A percentile compares a stretch with the other conserved stretches of the same genome.
Conservation (phyloP, 2,329 filamentous ascomycete genomes). For the Penicillium paneum region DNA sequence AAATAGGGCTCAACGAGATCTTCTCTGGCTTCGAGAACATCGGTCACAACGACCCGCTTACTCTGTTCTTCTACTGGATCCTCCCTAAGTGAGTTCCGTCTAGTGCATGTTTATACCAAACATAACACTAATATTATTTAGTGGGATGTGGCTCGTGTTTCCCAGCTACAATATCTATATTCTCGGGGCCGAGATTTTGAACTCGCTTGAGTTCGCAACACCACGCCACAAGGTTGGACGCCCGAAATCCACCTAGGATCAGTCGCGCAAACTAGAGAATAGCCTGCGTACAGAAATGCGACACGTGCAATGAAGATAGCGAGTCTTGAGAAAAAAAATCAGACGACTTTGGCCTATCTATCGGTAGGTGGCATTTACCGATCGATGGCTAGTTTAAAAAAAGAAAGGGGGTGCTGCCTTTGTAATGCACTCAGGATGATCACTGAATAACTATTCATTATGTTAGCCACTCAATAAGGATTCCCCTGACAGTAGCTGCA, state of each 20-base stretch:
- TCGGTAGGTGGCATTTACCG: not conserved
- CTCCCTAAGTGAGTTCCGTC: conserved; percentile 60
- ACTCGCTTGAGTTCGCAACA: conserved; percentile 49
- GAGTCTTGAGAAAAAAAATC: not conserved
- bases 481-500: not conserved
- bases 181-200: conserved; percentile 60
- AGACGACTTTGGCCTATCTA: not conserved
- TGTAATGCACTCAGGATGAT: not conserved
- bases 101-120: not conserved
- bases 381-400: not conserved
- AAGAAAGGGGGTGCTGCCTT: too few relatives aligned
- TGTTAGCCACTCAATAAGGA: not conserved
- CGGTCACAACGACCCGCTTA: conserved; percentile 57
- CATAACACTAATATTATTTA: conserved; percentile 31
- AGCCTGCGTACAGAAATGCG: not conserved
- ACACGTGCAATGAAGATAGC: not conserved
- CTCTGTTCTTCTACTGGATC: conserved; percentile 59
- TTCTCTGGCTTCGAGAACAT: conserved; percentile 60
- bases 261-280: not conserved
- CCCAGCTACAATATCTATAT: conserved; percentile 61
- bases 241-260: conserved; percentile 29
- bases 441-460: not conserved
- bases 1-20: conserved; percentile 56
- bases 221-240: conserved; percentile 27
- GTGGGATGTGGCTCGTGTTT: conserved; percentile 63